phyloP scores from a whole-genome alignment of 1,284 basidiomycete species.

The Meira miltonrushii region DNA sequence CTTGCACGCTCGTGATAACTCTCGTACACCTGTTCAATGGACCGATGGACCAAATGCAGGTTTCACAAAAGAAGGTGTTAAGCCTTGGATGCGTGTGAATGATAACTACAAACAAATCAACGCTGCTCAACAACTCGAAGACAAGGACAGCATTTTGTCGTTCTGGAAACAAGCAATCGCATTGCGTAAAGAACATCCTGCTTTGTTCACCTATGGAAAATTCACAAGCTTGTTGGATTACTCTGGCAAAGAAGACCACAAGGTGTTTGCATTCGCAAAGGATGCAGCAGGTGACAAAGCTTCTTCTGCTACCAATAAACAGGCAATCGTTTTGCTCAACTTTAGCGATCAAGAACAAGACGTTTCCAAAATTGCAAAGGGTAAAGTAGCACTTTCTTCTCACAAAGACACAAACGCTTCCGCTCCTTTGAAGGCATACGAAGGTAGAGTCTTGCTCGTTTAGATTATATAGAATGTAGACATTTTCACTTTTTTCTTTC shows the following conservation, averaged over 20 bases:
- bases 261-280: not conserved
- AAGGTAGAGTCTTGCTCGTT: not conserved
- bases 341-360: slow-evolving; percentile 1
- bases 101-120: slow-evolving; percentile 66
- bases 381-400: not conserved
- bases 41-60: slow-evolving; percentile 60
- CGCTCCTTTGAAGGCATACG: not conserved
- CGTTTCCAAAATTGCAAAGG: not conserved
- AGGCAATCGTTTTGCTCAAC: slow-evolving; percentile 3
- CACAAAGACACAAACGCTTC: not conserved
- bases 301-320: no score
- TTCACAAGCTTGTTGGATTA: not conserved
- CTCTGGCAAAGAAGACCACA: not conserved
- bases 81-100: slow-evolving; percentile 71
- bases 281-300: not conserved
- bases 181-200: slow-evolving; percentile 58
- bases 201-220: slow-evolving; percentile 7
- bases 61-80: slow-evolving; percentile 58
- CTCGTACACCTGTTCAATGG: slow-evolving; percentile 69
- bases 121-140: slow-evolving; percentile 57
- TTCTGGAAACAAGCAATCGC: slow-evolving; percentile 63
- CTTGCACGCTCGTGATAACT: slow-evolving; percentile 65
- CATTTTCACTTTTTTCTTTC: not conserved
- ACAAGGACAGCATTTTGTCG: slow-evolving; percentile 59
- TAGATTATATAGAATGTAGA: not conserved